Base-by-base conservation (phyloP, 139 green algal genomes). In the Astrephomene gubernaculifera region DNA sequence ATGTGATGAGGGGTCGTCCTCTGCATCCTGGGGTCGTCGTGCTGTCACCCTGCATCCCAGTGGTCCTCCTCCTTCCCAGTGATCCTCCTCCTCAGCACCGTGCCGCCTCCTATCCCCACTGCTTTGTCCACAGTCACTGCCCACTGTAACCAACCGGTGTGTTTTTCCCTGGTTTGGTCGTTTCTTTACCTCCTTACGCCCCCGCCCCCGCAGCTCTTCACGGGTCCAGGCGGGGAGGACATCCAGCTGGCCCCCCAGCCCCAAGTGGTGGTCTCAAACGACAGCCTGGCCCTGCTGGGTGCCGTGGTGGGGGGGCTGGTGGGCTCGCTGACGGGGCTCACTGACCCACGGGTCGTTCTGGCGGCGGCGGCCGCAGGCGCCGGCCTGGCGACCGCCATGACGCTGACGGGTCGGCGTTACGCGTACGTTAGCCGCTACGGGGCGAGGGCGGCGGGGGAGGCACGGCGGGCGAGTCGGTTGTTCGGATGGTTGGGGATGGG, bases 391-490 rank as follows among this genome's bases (percentile, higher is more conserved):
- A 31, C 43, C 2, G 61, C 63, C 22, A 84, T 84, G 78, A 65
- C 43, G 7, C 14, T 70, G 0, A 54, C 78, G 8, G 78, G 78
- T 31, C 61, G 78, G 7, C 63, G 78, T 12, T 84, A 84, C 63
- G 65, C 78, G 7, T 84, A 84, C 78, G 78, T 84, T n/a, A 84
- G 78, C 44, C 78, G 78, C 7, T 84, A 84, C 78, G 78, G 78
- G 24, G 78, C 78, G 3, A 41, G 78, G 1, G 33, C 78, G 24
- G 43, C 63, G 0, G 78, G 61, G 2, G 78, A 72, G 4, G 76
- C 76, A 22, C 76, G 76, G 21, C 76, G 61, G 1, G n/a, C 41
- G n/a, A 61, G 60, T 14, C 39, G 76, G 39, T 27, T 53, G n/a
- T 61, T 78, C 19, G 70, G 44, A 4, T 78, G 70, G 43, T 21